These are phyloP conservation scores for Neurospora cerealis DNA, from an alignment of 495 filamentous ascomycete species.

Conservation along the genomic window DNA sequence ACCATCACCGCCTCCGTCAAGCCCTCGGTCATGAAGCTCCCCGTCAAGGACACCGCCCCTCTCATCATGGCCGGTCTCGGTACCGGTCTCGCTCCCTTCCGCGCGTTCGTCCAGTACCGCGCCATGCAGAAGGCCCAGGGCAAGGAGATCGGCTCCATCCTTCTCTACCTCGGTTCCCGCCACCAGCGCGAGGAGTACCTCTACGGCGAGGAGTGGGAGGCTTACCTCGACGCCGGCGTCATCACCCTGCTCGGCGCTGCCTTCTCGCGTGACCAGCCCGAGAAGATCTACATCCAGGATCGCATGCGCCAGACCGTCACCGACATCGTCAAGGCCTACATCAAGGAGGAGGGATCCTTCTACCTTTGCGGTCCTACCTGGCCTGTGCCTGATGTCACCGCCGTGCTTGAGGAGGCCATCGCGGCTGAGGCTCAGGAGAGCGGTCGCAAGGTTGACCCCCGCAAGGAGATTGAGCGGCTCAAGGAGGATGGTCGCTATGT, in stretches of 20 bases:
- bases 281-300: constrained; percentile 99
- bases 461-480: constrained; percentile 88
- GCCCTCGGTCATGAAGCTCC: constrained; percentile 94
- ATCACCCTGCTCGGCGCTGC: constrained; percentile 89
- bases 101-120: constrained; percentile 95
- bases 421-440: constrained; percentile 56
- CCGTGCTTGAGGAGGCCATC: constrained; percentile 88
- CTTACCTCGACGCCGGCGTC: constrained; percentile 88
- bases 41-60: constrained; percentile 70
- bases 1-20: constrained; percentile 87
- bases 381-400: constrained; percentile 97
- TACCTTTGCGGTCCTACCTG: constrained; percentile 97
- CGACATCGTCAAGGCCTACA: constrained; percentile 85
- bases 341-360: constrained; percentile 80
- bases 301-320: constrained; percentile 81
- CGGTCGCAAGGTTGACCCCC: constrained; percentile 74
- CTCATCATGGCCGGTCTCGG: constrained; percentile 99
- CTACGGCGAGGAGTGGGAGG: constrained; percentile 99
- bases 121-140: constrained; percentile 94
- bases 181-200: constrained; percentile 98
- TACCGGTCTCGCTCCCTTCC: constrained; percentile 94
- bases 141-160: constrained; percentile 83
- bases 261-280: constrained; percentile 90
- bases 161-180: constrained; percentile 93
- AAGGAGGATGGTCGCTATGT: constrained; percentile 95